Evolutionary conservation across 768 basidiomycete species (phyloP), one percentile per base, ranked within the genome.

Genomic region (Kwoniella sp.): DNA sequence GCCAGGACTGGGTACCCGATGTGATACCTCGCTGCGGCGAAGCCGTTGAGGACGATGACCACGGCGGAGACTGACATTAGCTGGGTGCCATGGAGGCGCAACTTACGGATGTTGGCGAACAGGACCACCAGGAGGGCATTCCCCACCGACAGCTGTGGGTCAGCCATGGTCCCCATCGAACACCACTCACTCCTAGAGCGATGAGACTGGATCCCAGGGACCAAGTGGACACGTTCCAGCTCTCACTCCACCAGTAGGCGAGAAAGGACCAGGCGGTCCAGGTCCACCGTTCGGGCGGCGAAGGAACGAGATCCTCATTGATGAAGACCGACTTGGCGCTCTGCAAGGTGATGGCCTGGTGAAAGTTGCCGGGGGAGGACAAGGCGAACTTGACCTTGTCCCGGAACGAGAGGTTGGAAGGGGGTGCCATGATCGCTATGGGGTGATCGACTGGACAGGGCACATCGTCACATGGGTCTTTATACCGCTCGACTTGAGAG

Each of bases 1-100:
- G 56, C 56, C 23, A 56, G 28, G 1, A 62, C 60, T 17, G 60
- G 60, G 29, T 62, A 62, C 12, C 60, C 60, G 33, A 62, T 49
- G 29, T 62, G 56, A 38, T 62, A 62, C 36, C 44, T 32, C 19
- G 56, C 41, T 14, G 60, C 60, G 15, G 55, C 52, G 17, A 57
- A 31, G 31, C 51, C 50, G 40, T 62, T 62, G 46, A 50, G 42
- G 31, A 56, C 56, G 40, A 62, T 62, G 14, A 53, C 53, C 25
- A 58, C 22, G 26, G 56, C 60, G 32, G 60, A 53, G 8, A 62
- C 46, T 54, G n/a, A 26, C 36, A n/a, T 6, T 6, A 36, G 17
- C 19, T 28, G 20, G 20, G n/a, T 37, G 34, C 20, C 22, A 31
- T n/a, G 22, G 5, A 5, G 32, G 11, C 22, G 14, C 3, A 5